A percentile compares a stretch with the other conserved stretches of the same genome.
Conservation (phyloP, 73 alveolate species). For the Paramecium biaurelia region DNA sequence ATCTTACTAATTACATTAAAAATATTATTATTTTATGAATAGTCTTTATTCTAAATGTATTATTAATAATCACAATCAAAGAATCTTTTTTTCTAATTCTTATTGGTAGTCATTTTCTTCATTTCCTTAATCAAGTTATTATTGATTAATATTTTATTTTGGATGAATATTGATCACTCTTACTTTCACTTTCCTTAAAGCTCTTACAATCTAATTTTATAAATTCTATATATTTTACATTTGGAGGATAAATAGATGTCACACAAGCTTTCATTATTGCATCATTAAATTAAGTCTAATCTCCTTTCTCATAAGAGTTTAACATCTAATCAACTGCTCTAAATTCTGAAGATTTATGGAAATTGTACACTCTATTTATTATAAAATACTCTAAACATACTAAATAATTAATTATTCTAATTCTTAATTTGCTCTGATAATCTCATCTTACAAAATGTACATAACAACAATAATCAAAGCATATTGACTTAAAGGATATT, state of each 20-base stretch:
- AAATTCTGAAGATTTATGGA: conserved; percentile 32
- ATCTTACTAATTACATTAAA: neutral
- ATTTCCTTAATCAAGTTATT: neutral
- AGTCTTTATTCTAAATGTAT: neutral
- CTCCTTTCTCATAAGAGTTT: conserved; percentile 40
- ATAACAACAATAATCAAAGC: neutral
- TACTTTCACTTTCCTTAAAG: conserved; percentile 29
- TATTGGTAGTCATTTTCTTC: neutral
- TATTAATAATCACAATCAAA: neutral
- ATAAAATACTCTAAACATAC: neutral
- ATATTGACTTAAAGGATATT: conserved; percentile 7
- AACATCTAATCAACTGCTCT: conserved; percentile 33
- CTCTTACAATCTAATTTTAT: neutral
- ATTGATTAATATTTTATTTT: neutral
- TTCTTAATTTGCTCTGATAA: conserved; percentile 2
- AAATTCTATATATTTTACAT: neutral
- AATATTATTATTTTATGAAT: neutral
- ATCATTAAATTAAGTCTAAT: conserved; percentile 1
- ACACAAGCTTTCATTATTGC: neutral
- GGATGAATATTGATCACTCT: neutral
- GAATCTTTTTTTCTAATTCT: neutral
- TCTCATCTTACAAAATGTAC: conserved; percentile 26
- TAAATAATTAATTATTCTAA: neutral
- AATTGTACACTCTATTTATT: neutral
- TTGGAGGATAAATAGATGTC: conserved; percentile 39